Evolutionary conservation across 208 protist species (phyloP), one percentile per base, ranked within the genome.

Genomic region (Entamoeba moshkovskii): DNA sequence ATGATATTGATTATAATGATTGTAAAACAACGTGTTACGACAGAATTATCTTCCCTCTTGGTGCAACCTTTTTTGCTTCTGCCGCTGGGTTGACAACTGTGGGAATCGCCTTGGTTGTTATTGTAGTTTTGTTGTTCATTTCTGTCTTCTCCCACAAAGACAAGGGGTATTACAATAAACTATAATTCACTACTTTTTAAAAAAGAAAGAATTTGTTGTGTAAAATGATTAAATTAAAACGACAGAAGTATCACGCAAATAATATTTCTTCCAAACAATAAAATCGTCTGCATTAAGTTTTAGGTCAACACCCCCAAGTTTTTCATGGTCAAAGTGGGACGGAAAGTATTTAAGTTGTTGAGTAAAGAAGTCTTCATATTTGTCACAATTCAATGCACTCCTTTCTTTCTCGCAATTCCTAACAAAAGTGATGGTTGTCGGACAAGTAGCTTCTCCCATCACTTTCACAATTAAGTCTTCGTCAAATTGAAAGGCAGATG

Each of bases 401-500:
- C 59, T 29, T 42, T 85, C 59, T 8, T 38, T 85, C 8, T 85
- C 59, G n/a, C 59, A 85, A 85, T 96, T 96, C 13, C n/a, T 93
- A 2, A 97, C 93, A 91, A 97, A 97, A 0, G 96, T 97, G 3
- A 96, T 96, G 92, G 95, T 98, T 52, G 96, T 91, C 93, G 97
- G 97, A n/a, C 96, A 95, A 94, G 98, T 98, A 29, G 97, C 94
- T 42, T 96, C 95, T 59, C 98, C 96, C 8, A 96, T 95, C 25
- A 99, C 95, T 46, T 96, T 95, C 25, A 96, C 94, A 2, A 98
- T 96, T 18, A 98, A 96, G 25, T 91, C 66, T 42, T 97, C 94
- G 13, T 95, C 96, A 92, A 66, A 96, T 29, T 92, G 91, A 52
- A 92, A 94, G 25, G 3, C n/a, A 6, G 15, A 94, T 91, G 93